phyloP scores from a whole-genome alignment of 2,329 filamentous ascomycete species.

The Bipolaris zeicola region DNA sequence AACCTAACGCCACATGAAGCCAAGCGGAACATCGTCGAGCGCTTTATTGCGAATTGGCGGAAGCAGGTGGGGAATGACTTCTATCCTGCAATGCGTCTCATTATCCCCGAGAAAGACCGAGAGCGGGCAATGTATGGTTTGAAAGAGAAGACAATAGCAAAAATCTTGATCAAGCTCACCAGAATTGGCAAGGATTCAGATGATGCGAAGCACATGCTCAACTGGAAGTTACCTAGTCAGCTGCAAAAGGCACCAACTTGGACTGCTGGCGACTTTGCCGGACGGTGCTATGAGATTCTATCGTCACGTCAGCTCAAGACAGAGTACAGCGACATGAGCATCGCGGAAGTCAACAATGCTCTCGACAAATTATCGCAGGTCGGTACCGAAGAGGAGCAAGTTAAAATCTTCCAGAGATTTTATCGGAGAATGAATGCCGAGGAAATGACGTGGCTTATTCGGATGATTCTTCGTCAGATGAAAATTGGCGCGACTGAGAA shows the following conservation, averaged over 20 bases:
- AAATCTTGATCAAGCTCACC: conserved; percentile 87
- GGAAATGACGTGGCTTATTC: conserved; percentile 91
- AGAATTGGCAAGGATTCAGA: conserved; percentile 91
- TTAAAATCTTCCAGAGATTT: conserved; percentile 80
- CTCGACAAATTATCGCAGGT: conserved; percentile 78
- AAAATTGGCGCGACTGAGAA: conserved; percentile 80
- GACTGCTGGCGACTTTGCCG: conserved; percentile 85
- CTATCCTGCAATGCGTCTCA: conserved; percentile 88
- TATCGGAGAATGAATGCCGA: conserved; percentile 92
- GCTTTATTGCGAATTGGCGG: conserved; percentile 87
- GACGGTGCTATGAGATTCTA: conserved; percentile 84
- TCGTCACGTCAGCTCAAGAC: conserved; percentile 80
- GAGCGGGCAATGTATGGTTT: conserved; percentile 92
- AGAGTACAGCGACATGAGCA: conserved; percentile 76
- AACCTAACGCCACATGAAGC: conserved; percentile 76
- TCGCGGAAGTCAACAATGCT: conserved; percentile 86
- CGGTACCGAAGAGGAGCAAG: conserved; percentile 80
- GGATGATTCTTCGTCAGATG: conserved; percentile 85
- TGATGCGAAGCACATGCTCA: conserved; percentile 81
- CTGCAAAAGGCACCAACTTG: conserved; percentile 52
- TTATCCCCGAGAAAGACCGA: conserved; percentile 89
- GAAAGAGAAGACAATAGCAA: conserved; percentile 90
- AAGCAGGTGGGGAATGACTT: conserved; percentile 89
- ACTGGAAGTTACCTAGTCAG: conserved; percentile 89
- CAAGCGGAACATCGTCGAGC: conserved; percentile 78